These are phyloP conservation scores for Carallia pectinifolia DNA, from an alignment of 345 rosid species.

Conservation along the genomic window DNA sequence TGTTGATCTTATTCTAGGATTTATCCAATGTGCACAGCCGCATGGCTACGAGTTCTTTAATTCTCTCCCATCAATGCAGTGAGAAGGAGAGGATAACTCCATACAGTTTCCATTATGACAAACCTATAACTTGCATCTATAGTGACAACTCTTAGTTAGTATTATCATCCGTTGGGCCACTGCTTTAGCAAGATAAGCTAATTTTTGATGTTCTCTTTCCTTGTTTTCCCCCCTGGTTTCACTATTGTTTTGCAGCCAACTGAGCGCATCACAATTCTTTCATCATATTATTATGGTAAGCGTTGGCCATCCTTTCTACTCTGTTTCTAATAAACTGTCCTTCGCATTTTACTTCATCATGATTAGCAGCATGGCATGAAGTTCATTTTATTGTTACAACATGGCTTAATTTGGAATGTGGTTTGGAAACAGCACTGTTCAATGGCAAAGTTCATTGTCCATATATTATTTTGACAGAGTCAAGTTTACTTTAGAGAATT, in stretches of 20 bases:
- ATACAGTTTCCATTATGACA: not conserved
- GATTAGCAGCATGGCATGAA: too few species aligned
- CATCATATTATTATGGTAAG: conserved; percentile 81
- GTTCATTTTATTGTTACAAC: too few species aligned
- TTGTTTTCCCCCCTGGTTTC: not conserved
- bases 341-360: too few species aligned
- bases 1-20: too few species aligned
- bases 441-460: not conserved
- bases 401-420: not conserved
- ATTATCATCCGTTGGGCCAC: conserved; percentile 2
- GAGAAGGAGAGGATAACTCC: not conserved
- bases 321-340: too few species aligned
- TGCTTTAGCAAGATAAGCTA: conserved; percentile 13
- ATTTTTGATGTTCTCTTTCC: conserved; percentile 4
- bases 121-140: not conserved
- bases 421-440: not conserved
- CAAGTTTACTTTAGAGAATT: conserved; percentile 3
- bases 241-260: conserved; percentile 42
- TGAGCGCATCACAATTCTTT: conserved; percentile 81
- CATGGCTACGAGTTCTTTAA: too few species aligned
- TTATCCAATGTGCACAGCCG: too few species aligned
- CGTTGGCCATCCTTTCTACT: not conserved
- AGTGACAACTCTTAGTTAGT: conserved; percentile 2
- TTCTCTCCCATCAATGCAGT: not conserved
- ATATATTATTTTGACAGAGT: not conserved